phyloP scores from a whole-genome alignment of 2,329 filamentous ascomycete species.

The Orbilia blumenaviensis region DNA sequence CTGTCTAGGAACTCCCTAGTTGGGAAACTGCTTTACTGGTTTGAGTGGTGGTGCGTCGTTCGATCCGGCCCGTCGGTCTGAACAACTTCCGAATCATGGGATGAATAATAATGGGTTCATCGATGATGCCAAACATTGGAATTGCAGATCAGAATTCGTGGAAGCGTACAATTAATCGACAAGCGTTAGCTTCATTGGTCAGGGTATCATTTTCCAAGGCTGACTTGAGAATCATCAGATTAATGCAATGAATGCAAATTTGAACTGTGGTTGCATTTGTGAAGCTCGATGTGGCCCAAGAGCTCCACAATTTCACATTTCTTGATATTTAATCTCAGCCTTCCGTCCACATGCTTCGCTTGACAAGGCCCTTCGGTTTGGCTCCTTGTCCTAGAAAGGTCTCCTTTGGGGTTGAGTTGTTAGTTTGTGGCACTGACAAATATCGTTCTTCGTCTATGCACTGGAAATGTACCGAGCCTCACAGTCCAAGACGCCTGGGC shows the following conservation, averaged over 20 bases:
- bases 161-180: not conserved
- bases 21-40: constrained; percentile 8
- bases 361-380: not conserved
- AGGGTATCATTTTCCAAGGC: not conserved
- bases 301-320: not conserved
- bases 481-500: too few species aligned
- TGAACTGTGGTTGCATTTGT: not conserved
- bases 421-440: not conserved
- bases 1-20: constrained; percentile 16
- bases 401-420: not conserved
- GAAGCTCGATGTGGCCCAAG: too few species aligned
- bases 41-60: not conserved
- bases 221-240: not conserved
- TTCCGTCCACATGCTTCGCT: not conserved
- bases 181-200: too few species aligned
- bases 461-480: too few species aligned
- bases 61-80: constrained; percentile 46
- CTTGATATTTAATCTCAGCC: not conserved
- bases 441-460: not conserved
- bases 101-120: constrained; percentile 49
- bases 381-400: not conserved
- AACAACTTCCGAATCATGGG: constrained; percentile 26
- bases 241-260: not conserved
- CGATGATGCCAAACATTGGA: constrained; percentile 8
- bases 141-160: constrained; percentile 13